Base-by-base conservation (phyloP, 1,139 yeast genomes). In the Nakaseomyces uthaithaninus region DNA sequence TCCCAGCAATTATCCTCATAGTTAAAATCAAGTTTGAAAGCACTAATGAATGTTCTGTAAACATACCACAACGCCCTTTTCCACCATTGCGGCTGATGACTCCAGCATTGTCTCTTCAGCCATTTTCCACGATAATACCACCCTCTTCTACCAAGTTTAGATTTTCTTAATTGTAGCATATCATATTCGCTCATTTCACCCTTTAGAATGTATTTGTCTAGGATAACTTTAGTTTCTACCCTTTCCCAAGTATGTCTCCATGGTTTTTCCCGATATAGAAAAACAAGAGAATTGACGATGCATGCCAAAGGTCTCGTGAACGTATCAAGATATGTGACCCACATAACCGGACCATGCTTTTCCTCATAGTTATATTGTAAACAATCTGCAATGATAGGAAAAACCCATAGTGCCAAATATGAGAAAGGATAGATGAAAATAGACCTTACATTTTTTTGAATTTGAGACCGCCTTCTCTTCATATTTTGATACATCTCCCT, bases 361-460 rank as follows among this genome's bases (percentile, higher is more conserved):
- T 65, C 54, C 48, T 76, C 81, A 51, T 74, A 67, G 38, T 66
- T 63, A 44, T 66, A 65, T 57, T 78, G 84, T 6, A 84, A 69
- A 37, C 77, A 67, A 53, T 81, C 83, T 30, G 77, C 70, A n/a
- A 80, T 72, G 46, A 85, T 74, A 1, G 95, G 95, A 49, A 84
- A 80, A 12, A 80, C 57, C 95, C 95, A 86, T 37, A 86, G 63
- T 31, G 83, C 67, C 42, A 83, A 68, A 59, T 85, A 87, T 1
- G 94, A 83, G 31, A 81, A 65, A 1, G 96, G 96, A 58, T 87
- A 87, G 31, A 87, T 70, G 59, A 87, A 85, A 38, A 87, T 80
- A 15, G 82, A 71, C 50, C 78, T 78, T 72, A 85, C 77, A 61
- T 86, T 95, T 45, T 79, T 78, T 54, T 80, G 78, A 42, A 87